Evolutionary conservation across 768 basidiomycete genomes (phyloP), one percentile per base, ranked within the genome.

Genomic region (Hebeloma cylindrosporum): DNA sequence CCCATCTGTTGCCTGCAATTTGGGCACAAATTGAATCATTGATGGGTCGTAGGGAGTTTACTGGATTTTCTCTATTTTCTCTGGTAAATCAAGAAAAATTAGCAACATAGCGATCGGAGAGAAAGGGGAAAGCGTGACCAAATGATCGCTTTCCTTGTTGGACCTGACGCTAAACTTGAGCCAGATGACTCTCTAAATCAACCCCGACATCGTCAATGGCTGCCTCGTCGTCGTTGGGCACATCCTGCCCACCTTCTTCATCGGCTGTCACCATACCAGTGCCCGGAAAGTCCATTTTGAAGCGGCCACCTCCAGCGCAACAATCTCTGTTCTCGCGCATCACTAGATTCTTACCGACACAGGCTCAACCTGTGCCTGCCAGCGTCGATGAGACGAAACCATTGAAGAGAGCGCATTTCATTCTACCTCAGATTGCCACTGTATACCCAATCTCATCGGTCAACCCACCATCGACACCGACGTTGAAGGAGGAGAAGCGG

Each of bases 351-450:
- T 68, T 91, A 17, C 88, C 87, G 10, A 77, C 77, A 0, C 81
- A 78, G 50, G 61, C 53, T 31, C 68, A 67, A 21, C 43, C 67
- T 3, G 58, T 54, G 18, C 42, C 61, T n/a, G 48, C 57, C 21
- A 52, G 64, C 38, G 79, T 79, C 57, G 71, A 64, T 7, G 65
- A 79, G 34, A 63, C 66, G 26, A 79, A 75, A 56, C 80, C 88
- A 8, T 74, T 95, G 51, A 92, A 89, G 59, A 70, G 89, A 38
- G 96, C 94, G 0, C 89, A 95, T 56, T 97, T 97, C 61, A 88
- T 95, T 52, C 71, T 96, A 9, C 90, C 90, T 0, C 78, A 88
- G 54, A 78, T 96, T 54, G 83, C 81, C 23, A 88, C 88, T 17
- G 82, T 93, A 23, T 97, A 98, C 63, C 93, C 93, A 0, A 94